Percentiles rank a stretch among this genome's conserved stretches.
These are phyloP conservation scores for Voacanga thouarsii DNA, from an alignment of 257 asterid genomes.

Conservation along the genomic window DNA sequence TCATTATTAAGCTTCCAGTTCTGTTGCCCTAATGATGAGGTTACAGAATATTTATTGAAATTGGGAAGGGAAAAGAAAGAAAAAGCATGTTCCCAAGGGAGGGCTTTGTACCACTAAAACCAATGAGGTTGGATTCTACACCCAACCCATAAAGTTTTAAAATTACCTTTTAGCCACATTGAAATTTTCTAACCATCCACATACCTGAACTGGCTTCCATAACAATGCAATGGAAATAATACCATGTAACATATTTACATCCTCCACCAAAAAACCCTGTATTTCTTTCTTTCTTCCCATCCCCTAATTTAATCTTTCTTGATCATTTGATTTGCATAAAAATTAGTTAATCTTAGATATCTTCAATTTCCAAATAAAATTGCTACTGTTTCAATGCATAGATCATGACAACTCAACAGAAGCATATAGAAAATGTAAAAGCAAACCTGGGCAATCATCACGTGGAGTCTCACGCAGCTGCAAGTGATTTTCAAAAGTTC, in stretches of 20 bases:
- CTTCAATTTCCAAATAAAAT: neutral
- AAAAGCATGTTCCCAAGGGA: neutral
- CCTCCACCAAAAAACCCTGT: neutral
- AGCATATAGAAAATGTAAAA: conserved; percentile 2
- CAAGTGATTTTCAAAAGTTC: conserved; percentile 77
- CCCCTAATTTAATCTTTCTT: neutral
- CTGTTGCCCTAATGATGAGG: no score
- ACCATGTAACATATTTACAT: no score
- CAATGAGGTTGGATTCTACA: neutral
- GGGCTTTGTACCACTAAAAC: no score
- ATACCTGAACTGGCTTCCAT: neutral
- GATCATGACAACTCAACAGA: conserved; percentile 5
- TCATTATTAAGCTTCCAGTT: no score
- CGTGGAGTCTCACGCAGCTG: conserved; percentile 75
- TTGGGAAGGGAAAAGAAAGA: no score
- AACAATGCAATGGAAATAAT: neutral
- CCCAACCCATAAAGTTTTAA: neutral
- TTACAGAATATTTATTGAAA: no score
- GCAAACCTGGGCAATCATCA: conserved; percentile 87
- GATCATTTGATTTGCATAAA: neutral
- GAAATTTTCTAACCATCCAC: neutral
- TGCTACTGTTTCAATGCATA: neutral
- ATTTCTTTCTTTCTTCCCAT: no score
- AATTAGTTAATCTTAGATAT: neutral
- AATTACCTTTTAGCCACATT: neutral